A percentile compares a stretch with the other conserved stretches of the same genome.
phyloP scores from a whole-genome alignment of 345 rosid species.

The Euphorbia peplus region DNA sequence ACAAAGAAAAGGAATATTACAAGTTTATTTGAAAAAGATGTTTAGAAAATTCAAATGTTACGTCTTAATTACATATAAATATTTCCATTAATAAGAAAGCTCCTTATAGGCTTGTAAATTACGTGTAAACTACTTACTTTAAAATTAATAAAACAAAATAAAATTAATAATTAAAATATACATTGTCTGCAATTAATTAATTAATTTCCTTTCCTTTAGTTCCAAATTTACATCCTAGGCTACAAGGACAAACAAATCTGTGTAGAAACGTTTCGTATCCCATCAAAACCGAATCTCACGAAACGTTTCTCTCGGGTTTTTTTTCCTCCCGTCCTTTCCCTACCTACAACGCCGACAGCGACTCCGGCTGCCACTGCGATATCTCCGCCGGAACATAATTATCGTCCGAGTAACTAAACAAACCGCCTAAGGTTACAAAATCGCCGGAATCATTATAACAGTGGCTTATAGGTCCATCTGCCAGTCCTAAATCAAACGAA shows the following conservation, averaged over 20 bases:
- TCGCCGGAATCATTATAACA: constrained; percentile 28
- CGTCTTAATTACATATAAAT: too few species aligned
- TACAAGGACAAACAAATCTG: neutral
- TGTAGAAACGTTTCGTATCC: neutral
- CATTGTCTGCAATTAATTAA: neutral
- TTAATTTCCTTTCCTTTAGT: neutral
- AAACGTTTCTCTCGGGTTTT: neutral
- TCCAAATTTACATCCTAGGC: constrained; percentile 9
- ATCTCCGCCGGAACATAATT: constrained; percentile 39
- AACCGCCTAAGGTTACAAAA: constrained; percentile 53
- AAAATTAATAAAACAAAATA: neutral
- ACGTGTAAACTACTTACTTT: neutral
- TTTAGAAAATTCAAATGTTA: too few species aligned
- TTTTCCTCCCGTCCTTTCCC: neutral
- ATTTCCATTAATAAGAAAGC: too few species aligned
- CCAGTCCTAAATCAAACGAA: constrained; percentile 43
- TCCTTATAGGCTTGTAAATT: too few species aligned
- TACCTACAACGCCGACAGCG: constrained; percentile 42
- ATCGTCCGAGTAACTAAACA: constrained; percentile 49
- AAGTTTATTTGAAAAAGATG: too few species aligned
- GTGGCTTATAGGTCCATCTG: constrained; percentile 18
- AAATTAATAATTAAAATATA: neutral
- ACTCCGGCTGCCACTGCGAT: constrained; percentile 56
- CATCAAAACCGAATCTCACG: neutral
- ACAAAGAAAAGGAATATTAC: too few species aligned